phyloP scores from a whole-genome alignment of 306 rosid genomes.

The Begonia peltatifolia region DNA sequence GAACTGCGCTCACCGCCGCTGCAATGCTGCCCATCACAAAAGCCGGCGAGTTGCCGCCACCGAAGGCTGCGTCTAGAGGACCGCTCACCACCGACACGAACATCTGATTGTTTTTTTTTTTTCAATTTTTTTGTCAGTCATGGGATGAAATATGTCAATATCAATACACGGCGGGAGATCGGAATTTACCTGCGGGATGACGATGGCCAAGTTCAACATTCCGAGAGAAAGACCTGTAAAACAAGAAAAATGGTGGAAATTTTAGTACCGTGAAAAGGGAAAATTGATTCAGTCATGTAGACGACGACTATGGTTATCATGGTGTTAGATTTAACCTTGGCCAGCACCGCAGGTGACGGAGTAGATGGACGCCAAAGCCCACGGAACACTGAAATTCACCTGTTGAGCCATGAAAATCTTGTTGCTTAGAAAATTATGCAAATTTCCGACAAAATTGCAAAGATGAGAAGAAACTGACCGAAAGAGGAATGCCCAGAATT shows the following conservation, averaged over 20 bases:
- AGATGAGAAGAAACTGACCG: constrained; percentile 25
- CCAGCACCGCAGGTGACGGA: constrained; percentile 61
- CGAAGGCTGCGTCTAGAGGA: constrained; percentile 56
- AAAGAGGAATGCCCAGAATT: constrained; percentile 54
- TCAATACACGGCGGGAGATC: too few relatives aligned
- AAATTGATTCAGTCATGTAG: neutral
- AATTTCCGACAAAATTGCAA: too few relatives aligned
- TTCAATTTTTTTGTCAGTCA: neutral
- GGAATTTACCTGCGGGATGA: constrained; percentile 48
- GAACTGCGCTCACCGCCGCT: constrained; percentile 39
- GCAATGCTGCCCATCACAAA: constrained; percentile 60
- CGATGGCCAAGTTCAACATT: constrained; percentile 64
- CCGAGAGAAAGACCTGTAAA: constrained; percentile 69
- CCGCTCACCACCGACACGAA: constrained; percentile 64
- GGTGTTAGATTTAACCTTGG: constrained; percentile 31
- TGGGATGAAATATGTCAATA: too few relatives aligned
- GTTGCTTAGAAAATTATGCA: too few relatives aligned
- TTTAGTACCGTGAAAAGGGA: neutral
- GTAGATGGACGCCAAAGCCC: constrained; percentile 86
- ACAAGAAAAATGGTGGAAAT: neutral
- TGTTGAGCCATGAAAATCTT: constrained; percentile 9
- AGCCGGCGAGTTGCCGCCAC: constrained; percentile 80
- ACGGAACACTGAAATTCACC: constrained; percentile 78
- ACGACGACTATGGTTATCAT: too few relatives aligned
- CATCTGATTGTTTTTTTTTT: constrained; percentile 28